Percentiles rank a stretch among this genome's conserved stretches.
Conservation (phyloP, 257 asterid genomes). For the Solanum clarkiae region DNA sequence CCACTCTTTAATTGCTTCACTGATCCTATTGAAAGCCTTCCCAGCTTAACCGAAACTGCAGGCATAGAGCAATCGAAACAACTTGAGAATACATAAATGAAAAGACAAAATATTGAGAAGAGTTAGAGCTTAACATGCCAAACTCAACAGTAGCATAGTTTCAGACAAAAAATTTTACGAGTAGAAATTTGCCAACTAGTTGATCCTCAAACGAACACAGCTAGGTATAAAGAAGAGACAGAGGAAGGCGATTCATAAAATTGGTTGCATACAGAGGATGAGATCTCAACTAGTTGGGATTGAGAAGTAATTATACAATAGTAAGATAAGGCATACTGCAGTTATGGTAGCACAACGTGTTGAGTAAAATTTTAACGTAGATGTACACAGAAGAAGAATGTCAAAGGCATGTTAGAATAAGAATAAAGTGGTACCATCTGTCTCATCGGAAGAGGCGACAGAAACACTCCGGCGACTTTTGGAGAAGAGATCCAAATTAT, state of each 20-base stretch:
- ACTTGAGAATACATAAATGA: background rate
- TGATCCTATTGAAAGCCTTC: conserved; percentile 32
- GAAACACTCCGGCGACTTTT: conserved; percentile 64
- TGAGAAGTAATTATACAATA: background rate
- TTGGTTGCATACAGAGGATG: background rate
- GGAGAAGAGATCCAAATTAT: conserved; percentile 83
- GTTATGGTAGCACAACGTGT: background rate
- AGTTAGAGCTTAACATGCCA: background rate
- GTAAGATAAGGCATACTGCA: background rate
- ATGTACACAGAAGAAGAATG: background rate
- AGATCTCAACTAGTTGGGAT: background rate
- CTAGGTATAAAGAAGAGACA: background rate
- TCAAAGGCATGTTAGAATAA: background rate
- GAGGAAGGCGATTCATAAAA: background rate
- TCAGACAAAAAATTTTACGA: background rate
- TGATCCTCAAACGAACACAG: background rate
- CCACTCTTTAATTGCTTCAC: conserved; percentile 17
- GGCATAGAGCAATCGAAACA: background rate
- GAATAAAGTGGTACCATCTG: conserved; percentile 9
- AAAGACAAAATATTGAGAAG: background rate
- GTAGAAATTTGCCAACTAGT: background rate
- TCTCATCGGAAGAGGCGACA: conserved; percentile 22
- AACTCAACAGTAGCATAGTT: background rate
- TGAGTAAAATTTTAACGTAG: background rate
- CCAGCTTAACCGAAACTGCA: conserved; percentile 20